Conservation (phyloP, 352 stramenopile species). For the Phytophthora brassicae region DNA sequence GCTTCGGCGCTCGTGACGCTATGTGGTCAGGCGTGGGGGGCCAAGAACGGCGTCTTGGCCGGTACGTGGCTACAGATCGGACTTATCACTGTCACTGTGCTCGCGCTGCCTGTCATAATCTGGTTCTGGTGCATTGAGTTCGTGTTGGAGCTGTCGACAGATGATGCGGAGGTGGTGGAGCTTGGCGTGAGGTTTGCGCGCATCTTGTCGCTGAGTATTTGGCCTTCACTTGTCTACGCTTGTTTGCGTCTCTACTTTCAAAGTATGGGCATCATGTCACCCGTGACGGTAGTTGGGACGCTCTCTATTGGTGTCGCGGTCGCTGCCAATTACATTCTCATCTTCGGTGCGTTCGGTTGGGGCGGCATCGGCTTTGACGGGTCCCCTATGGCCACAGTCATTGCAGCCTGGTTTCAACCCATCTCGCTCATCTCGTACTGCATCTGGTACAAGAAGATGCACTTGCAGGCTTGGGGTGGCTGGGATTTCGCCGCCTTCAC, state of each 20-base stretch:
- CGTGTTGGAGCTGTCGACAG: slow-evolving; percentile 62
- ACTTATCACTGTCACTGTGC: slow-evolving; percentile 43
- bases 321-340: slow-evolving; percentile 65
- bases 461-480: slow-evolving; percentile 68
- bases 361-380: slow-evolving; percentile 72
- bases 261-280: slow-evolving; percentile 77
- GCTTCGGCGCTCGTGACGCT: slow-evolving; percentile 77
- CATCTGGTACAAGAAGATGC: slow-evolving; percentile 73
- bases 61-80: slow-evolving; percentile 81
- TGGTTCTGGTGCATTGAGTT: slow-evolving; percentile 68
- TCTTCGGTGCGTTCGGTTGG: slow-evolving; percentile 61
- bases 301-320: slow-evolving; percentile 66
- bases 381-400: slow-evolving; percentile 72
- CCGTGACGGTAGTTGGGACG: slow-evolving; percentile 69
- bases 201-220: slow-evolving; percentile 80
- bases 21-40: slow-evolving; percentile 74
- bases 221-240: slow-evolving; percentile 73
- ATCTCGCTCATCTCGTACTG: slow-evolving; percentile 75
- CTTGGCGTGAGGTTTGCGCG: slow-evolving; percentile 73
- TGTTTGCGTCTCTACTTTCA: slow-evolving; percentile 85
- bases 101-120: slow-evolving; percentile 56
- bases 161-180: slow-evolving; percentile 60
- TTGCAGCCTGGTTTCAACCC: slow-evolving; percentile 82
- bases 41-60: slow-evolving; percentile 61
- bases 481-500: slow-evolving; percentile 69